These are phyloP conservation scores for Cubamyces sp. DNA, from an alignment of 768 basidiomycete genomes.

Conservation along the genomic window DNA sequence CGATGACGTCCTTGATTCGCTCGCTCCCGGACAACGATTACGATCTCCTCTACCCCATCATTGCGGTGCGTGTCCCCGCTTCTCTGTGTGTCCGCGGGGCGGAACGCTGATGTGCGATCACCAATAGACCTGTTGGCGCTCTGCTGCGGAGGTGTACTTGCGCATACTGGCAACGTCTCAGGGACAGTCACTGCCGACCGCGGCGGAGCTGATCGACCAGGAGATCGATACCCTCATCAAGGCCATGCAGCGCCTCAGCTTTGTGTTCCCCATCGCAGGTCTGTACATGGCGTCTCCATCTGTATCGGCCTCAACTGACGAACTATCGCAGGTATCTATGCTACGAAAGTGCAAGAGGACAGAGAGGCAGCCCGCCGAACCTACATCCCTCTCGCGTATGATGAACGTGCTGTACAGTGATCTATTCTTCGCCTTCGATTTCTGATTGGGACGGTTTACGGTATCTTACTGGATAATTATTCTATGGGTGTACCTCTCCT, in stretches of 20 bases:
- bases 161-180: constrained; percentile 36
- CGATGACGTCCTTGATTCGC: constrained; percentile 48
- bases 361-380: not conserved
- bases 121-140: constrained; percentile 44
- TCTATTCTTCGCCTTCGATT: not conserved
- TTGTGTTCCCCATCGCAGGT: constrained; percentile 45
- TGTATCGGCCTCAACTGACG: not conserved
- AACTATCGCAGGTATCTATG: constrained; percentile 16
- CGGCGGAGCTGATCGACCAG: constrained; percentile 35
- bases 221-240: constrained; percentile 40
- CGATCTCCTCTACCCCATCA: constrained; percentile 55
- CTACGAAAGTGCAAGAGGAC: constrained; percentile 19
- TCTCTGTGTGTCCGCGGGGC: not conserved
- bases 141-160: constrained; percentile 44
- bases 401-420: not conserved
- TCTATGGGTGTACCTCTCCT: not conserved
- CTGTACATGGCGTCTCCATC: constrained; percentile 7
- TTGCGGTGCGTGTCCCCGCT: constrained; percentile 47
- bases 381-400: not conserved
- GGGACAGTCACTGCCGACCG: constrained; percentile 20
- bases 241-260: constrained; percentile 41
- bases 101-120: not conserved
- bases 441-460: not conserved
- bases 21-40: constrained; percentile 55
- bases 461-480: constrained; percentile 5